These are phyloP conservation scores for Vanderwaltozyma polyspora DNA, from an alignment of 805 yeast genomes.

Conservation along the genomic window DNA sequence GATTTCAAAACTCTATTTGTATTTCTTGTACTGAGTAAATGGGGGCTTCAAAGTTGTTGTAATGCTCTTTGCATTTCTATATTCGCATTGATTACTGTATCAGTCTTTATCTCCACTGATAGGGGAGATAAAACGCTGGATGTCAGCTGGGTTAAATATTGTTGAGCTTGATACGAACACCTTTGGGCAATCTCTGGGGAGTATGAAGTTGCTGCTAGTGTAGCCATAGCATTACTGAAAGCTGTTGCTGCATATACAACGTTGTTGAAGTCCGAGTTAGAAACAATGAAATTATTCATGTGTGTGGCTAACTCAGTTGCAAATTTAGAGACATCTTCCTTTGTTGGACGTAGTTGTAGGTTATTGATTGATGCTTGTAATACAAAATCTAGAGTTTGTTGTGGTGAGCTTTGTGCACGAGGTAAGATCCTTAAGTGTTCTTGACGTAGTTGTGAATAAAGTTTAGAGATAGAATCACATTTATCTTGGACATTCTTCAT, in stretches of 20 bases:
- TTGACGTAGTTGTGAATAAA: conserved; percentile 83
- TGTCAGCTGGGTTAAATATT: conserved; percentile 48
- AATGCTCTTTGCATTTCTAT: conserved; percentile 61
- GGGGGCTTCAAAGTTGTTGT: conserved; percentile 50
- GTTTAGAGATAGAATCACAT: conserved; percentile 79
- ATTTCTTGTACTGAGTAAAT: too few relatives aligned
- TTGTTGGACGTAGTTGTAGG: conserved; percentile 61
- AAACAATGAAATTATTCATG: conserved; percentile 38
- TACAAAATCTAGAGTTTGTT: conserved; percentile 57
- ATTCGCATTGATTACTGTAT: conserved; percentile 65
- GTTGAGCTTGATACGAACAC: conserved; percentile 49
- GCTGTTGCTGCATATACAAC: conserved; percentile 26
- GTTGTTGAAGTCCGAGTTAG: conserved; percentile 36
- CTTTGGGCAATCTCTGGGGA: conserved; percentile 13
- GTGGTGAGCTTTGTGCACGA: conserved; percentile 25
- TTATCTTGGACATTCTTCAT: conserved; percentile 60
- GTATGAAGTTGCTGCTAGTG: conserved; percentile 2
- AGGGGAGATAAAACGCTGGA: conserved; percentile 39
- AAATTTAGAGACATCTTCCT: conserved; percentile 56
- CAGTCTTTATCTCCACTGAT: conserved; percentile 55
- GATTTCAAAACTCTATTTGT: too few relatives aligned
- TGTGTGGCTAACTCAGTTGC: conserved; percentile 75
- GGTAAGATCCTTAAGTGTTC: conserved; percentile 75
- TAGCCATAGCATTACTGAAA: conserved; percentile 34
- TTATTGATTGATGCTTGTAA: conserved; percentile 57